Base-by-base conservation (phyloP, 2,329 filamentous ascomycete genomes). In the Colletotrichum cuscutae region DNA sequence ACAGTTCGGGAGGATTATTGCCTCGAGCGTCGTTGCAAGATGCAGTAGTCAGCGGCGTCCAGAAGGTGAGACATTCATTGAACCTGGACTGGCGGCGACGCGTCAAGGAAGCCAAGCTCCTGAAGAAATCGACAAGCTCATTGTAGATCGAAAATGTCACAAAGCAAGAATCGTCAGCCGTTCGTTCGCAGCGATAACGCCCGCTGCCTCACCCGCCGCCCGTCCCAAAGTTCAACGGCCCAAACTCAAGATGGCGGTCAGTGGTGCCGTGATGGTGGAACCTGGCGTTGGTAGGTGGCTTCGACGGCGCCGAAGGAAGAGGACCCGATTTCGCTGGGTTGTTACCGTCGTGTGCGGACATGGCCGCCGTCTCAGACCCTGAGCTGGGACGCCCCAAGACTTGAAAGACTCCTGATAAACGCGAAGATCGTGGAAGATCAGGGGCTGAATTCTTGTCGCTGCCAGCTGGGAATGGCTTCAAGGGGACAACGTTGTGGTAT, bases 321-420 rank as follows among this genome's bases (percentile, higher is more conserved):
- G 12, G 62, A 35, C 15, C 52, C 42, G 42, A n/a, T 42, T 35
- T 9, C 4, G 26, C 7, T 49, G 42, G 26, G 58, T 58, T 30
- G 37, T 52, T 6, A 63, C 35, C 52, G 65, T 58, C 52, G 58
- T 52, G 8, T 72, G 19, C 52, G 65, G 69, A 56, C 59, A 15
- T 64, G 70, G 35, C 59, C 70, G 54, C 57, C 65, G 70, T 69
- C 65, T 70, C 70, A 72, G 54, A 72, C 69, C 53, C 60, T 32
- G 32, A 64, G 32, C 62, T 58, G 54, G 54, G 68, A 60, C 62
- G 54, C 15, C 42, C 62, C 37, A 19, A 19, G 37, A 42, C 37
- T 42, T 42, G 15, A 42, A 56, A 66, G 62, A 54, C 66, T 58
- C 66, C 53, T 69, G 32, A 37, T 6, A 6, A 24, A 24, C n/a